Evolutionary conservation across 345 rosid species (phyloP).

Genomic region (Rhizophora apiculata): DNA sequence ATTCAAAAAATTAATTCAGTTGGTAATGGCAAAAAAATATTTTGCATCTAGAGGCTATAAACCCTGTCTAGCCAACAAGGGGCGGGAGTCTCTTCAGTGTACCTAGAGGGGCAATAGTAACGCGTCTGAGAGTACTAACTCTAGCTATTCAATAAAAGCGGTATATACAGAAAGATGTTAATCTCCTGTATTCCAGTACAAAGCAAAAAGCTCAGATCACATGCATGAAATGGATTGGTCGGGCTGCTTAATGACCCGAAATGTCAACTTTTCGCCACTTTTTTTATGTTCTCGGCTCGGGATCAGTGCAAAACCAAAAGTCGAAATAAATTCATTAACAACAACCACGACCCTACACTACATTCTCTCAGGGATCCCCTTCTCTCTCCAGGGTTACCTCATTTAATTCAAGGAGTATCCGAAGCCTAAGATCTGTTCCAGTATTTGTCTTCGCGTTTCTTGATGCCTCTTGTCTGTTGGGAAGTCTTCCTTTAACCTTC

Average conservation of each 20-base stretch:
- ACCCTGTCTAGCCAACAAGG: too few relatives aligned
- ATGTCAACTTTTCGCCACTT: not conserved
- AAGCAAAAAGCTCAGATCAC: not conserved
- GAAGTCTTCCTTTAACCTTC: conserved; percentile 12
- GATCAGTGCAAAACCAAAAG: conserved; percentile 4
- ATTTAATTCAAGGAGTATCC: conserved; percentile 1
- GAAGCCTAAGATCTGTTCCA: not conserved
- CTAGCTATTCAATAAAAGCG: too few relatives aligned
- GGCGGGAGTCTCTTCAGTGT: too few relatives aligned
- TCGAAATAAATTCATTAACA: conserved; percentile 2
- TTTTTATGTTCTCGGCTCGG: not conserved
- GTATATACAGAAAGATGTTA: too few relatives aligned
- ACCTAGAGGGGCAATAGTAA: too few relatives aligned
- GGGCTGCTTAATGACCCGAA: not conserved
- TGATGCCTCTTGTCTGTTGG: conserved; percentile 6
- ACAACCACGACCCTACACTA: conserved; percentile 4
- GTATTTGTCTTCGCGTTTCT: conserved; percentile 1
- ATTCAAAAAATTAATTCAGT: too few relatives aligned
- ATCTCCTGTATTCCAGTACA: too few relatives aligned
- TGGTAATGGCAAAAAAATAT: too few relatives aligned
- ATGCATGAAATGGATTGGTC: not conserved
- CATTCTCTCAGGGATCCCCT: not conserved
- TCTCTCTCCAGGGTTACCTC: not conserved
- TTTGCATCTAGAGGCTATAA: too few relatives aligned
- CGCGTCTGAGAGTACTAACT: too few relatives aligned